These are phyloP conservation scores for Candida vaughaniae DNA, from an alignment of 805 yeast genomes.

Conservation along the genomic window DNA sequence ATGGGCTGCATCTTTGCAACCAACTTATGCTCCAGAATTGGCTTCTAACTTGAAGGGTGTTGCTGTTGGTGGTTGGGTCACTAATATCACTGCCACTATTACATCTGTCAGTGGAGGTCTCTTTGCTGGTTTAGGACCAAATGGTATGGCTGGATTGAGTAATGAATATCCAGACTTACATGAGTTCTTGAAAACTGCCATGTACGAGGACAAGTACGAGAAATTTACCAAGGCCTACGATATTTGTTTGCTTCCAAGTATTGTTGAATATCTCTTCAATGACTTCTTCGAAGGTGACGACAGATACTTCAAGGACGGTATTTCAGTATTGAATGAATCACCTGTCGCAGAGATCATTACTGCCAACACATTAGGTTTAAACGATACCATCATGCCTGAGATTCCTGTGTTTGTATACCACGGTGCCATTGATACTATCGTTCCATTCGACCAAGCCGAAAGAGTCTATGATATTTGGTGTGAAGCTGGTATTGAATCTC, in stretches of 20 bases:
- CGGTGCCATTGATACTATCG: slow-evolving; percentile 19
- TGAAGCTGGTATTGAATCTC: slow-evolving; percentile 21
- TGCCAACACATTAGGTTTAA: slow-evolving; percentile 12
- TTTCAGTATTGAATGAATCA: slow-evolving; percentile 5
- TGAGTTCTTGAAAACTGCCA: slow-evolving; percentile 6
- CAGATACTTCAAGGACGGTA: slow-evolving; percentile 12
- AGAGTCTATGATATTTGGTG: slow-evolving; percentile 25
- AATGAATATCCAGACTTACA: slow-evolving; percentile 27
- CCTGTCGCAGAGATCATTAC: slow-evolving; percentile 6
- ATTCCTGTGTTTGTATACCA: slow-evolving; percentile 24
- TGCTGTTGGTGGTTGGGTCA: slow-evolving; percentile 36
- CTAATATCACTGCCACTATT: slow-evolving; percentile 30
- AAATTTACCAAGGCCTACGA: slow-evolving; percentile 9
- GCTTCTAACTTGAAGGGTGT: slow-evolving; percentile 24
- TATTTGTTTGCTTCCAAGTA: slow-evolving; percentile 4
- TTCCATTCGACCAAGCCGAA: slow-evolving; percentile 17
- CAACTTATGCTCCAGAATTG: slow-evolving; percentile 35
- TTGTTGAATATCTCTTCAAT: slow-evolving; percentile 10
- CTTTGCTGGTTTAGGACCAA: slow-evolving; percentile 30
- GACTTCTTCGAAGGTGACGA: slow-evolving; percentile 10
- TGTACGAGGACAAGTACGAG: slow-evolving; percentile 7
- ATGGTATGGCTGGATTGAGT: slow-evolving; percentile 29
- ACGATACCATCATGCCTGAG: slow-evolving; percentile 16
- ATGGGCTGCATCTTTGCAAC: slow-evolving; percentile 39
- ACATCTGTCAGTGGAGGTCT: slow-evolving; percentile 22